A percentile compares a stretch with the other conserved stretches of the same genome.
Evolutionary conservation across 768 basidiomycete genomes (phyloP).

Genomic region (Neoboletus subvelutipes): DNA sequence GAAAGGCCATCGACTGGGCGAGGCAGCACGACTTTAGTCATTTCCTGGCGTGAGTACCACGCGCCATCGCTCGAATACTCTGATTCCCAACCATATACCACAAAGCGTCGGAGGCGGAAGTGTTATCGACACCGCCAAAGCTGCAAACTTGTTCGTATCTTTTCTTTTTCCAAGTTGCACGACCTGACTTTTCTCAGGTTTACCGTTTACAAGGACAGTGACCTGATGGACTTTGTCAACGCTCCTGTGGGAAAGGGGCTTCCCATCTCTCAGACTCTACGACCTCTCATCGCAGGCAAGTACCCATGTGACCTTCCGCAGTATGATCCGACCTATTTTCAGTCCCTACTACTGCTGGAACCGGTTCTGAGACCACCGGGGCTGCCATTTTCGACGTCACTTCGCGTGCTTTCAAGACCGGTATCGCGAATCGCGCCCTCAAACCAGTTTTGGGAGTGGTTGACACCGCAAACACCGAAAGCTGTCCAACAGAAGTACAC

Average conservation of each 20-base stretch:
- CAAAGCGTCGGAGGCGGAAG: constrained; percentile 87
- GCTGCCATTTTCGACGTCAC: constrained; percentile 94
- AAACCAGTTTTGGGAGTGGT: constrained; percentile 86
- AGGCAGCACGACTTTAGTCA: constrained; percentile 87
- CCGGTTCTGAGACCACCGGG: constrained; percentile 93
- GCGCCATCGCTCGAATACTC: not conserved
- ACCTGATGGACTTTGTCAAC: constrained; percentile 96
- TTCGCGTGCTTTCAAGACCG: constrained; percentile 91
- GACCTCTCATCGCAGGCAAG: constrained; percentile 81
- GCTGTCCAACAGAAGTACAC: constrained; percentile 88
- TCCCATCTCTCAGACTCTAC: constrained; percentile 70
- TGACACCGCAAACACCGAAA: constrained; percentile 88
- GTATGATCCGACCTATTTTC: constrained; percentile 1
- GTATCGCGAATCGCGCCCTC: constrained; percentile 89
- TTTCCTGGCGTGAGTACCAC: constrained; percentile 72
- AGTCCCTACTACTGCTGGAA: constrained; percentile 81
- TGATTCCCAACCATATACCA: not conserved
- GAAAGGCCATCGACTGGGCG: constrained; percentile 86
- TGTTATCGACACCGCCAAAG: constrained; percentile 94
- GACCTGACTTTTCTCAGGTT: constrained; percentile 50
- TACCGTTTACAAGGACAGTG: constrained; percentile 87
- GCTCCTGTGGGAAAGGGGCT: constrained; percentile 92
- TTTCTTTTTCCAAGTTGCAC: not conserved
- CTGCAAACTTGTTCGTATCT: constrained; percentile 75
- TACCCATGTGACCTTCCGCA: not conserved